Evolutionary conservation across 768 basidiomycete genomes (phyloP).

Genomic region (Melanogaster broomeanus): DNA sequence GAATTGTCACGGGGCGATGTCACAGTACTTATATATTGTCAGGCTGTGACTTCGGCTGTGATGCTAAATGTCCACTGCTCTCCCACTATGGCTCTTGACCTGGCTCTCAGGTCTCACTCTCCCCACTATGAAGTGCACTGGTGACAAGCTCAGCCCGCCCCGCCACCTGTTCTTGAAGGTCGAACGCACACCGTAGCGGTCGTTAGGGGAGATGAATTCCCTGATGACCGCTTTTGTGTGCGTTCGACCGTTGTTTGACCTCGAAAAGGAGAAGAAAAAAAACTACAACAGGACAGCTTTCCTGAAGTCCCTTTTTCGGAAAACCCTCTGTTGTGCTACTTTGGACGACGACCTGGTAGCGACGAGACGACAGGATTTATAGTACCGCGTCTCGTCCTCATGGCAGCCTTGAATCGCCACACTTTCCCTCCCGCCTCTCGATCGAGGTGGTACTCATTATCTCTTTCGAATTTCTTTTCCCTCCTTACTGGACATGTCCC

Average conservation of each 20-base stretch:
- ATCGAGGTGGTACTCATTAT: neutral
- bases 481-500: neutral
- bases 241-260: neutral
- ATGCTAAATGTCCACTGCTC: too few species aligned
- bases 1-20: too few species aligned
- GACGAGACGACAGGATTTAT: neutral
- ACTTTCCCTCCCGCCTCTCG: neutral
- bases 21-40: too few species aligned
- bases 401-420: neutral
- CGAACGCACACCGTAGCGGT: too few species aligned
- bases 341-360: neutral
- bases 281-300: neutral
- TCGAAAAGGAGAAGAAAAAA: too few species aligned
- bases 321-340: neutral
- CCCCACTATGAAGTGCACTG: too few species aligned
- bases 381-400: neutral
- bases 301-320: neutral
- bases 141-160: too few species aligned
- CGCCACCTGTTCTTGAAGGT: too few species aligned
- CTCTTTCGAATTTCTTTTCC: neutral
- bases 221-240: neutral
- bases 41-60: too few species aligned
- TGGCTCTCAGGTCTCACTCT: too few species aligned
- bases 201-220: too few species aligned
- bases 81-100: too few species aligned